phyloP scores from a whole-genome alignment of 768 basidiomycete species.

The Xerocomellus amylosporus region DNA sequence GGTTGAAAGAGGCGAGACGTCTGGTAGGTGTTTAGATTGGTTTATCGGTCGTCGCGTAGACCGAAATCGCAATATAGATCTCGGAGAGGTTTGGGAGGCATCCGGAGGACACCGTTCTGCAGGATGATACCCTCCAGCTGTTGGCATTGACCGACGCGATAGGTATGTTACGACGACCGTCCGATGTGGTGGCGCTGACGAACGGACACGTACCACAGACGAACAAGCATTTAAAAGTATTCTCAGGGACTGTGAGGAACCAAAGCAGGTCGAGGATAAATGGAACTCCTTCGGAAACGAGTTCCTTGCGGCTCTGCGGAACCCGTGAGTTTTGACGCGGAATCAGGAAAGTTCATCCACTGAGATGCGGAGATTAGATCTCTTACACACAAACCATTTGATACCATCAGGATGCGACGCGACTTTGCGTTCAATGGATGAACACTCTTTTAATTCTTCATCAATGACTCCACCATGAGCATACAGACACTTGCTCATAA shows the following conservation, averaged over 20 bases:
- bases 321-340: conserved; percentile 12
- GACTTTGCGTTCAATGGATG: conserved; percentile 34
- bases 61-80: conserved; percentile 14
- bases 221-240: conserved; percentile 8
- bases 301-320: conserved; percentile 19
- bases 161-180: conserved; percentile 8
- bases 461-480: not conserved
- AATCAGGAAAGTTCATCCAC: not conserved
- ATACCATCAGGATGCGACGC: conserved; percentile 27
- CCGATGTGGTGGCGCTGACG: not conserved
- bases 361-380: conserved; percentile 1
- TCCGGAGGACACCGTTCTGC: conserved; percentile 14
- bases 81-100: conserved; percentile 1
- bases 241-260: conserved; percentile 20
- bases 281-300: conserved; percentile 18
- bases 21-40: conserved; percentile 8
- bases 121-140: conserved; percentile 26
- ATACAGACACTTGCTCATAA: not conserved
- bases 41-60: not conserved
- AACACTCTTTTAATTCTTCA: not conserved
- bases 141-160: conserved; percentile 20
- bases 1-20: conserved; percentile 21
- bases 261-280: conserved; percentile 12
- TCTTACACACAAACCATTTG: conserved; percentile 13
- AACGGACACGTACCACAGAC: conserved; percentile 8